These are phyloP conservation scores for Myxozyma sirexii DNA, from an alignment of 805 yeast species.

Conservation along the genomic window DNA sequence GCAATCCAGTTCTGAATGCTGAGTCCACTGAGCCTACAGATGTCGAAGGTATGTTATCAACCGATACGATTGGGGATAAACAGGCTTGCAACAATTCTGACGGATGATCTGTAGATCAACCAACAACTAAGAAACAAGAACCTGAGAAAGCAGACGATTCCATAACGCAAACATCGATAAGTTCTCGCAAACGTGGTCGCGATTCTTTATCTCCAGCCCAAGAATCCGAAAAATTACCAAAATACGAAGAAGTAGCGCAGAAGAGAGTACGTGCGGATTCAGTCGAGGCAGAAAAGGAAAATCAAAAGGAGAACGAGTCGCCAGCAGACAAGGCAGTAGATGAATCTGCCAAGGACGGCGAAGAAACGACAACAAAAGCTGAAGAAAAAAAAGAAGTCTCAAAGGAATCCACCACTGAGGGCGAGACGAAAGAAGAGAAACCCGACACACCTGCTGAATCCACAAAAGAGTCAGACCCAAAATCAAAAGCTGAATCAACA, in stretches of 20 bases:
- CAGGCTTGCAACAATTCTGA: no score
- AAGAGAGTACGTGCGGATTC: neutral
- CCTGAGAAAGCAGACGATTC: neutral
- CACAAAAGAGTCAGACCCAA: neutral
- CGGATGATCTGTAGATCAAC: no score
- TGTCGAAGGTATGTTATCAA: no score
- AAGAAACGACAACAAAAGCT: neutral
- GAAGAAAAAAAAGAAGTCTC: neutral
- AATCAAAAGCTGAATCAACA: neutral
- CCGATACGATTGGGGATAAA: no score
- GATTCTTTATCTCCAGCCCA: neutral
- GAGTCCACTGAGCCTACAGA: neutral
- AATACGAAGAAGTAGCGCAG: neutral
- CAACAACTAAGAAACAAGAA: neutral
- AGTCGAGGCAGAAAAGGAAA: neutral
- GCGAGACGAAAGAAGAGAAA: neutral
- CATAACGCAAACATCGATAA: neutral
- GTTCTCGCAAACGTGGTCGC: slow-evolving; percentile 5
- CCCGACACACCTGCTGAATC: neutral
- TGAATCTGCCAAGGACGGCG: neutral
- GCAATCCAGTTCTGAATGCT: no score
- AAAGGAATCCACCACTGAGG: neutral
- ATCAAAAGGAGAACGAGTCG: neutral
- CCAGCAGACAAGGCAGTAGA: neutral
- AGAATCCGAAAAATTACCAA: neutral